These are phyloP conservation scores for Hypoxylon sp. DNA, from an alignment of 2,329 filamentous ascomycete genomes.

Conservation along the genomic window DNA sequence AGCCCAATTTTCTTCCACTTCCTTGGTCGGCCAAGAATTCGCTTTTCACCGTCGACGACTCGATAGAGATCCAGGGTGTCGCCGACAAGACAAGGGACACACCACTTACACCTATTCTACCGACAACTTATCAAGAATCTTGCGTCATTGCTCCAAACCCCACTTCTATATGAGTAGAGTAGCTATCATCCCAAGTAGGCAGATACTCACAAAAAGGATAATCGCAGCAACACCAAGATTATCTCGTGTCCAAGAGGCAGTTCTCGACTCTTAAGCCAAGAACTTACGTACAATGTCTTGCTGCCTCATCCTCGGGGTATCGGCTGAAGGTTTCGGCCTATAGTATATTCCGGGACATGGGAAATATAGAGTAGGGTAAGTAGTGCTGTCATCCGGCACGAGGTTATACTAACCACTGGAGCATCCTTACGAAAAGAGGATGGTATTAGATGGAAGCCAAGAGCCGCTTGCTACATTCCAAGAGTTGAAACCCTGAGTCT, in stretches of 20 bases:
- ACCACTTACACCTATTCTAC: slow-evolving; percentile 21
- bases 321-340: slow-evolving; percentile 13
- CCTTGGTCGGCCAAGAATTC: slow-evolving; percentile 14
- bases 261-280: slow-evolving; percentile 9
- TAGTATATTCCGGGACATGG: slow-evolving; percentile 1
- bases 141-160: slow-evolving; percentile 18
- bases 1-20: slow-evolving; percentile 1
- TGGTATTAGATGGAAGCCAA: slow-evolving; percentile 25
- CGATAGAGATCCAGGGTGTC: slow-evolving; percentile 21
- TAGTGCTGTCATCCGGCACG: slow-evolving; percentile 13
- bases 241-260: slow-evolving; percentile 4
- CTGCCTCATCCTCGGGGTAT: not conserved
- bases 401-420: slow-evolving; percentile 8
- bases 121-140: slow-evolving; percentile 13
- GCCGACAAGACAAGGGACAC: slow-evolving; percentile 9
- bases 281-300: not conserved
- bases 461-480: slow-evolving; percentile 12
- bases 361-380: slow-evolving; percentile 6
- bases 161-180: not conserved
- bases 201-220: not conserved
- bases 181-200: slow-evolving; percentile 4
- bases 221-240: slow-evolving; percentile 1
- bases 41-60: slow-evolving; percentile 11
- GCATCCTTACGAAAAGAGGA: slow-evolving; percentile 9
- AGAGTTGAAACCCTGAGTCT: slow-evolving; percentile 19